phyloP scores from a whole-genome alignment of 495 filamentous ascomycete species.

The Trichoderma parareesei region DNA sequence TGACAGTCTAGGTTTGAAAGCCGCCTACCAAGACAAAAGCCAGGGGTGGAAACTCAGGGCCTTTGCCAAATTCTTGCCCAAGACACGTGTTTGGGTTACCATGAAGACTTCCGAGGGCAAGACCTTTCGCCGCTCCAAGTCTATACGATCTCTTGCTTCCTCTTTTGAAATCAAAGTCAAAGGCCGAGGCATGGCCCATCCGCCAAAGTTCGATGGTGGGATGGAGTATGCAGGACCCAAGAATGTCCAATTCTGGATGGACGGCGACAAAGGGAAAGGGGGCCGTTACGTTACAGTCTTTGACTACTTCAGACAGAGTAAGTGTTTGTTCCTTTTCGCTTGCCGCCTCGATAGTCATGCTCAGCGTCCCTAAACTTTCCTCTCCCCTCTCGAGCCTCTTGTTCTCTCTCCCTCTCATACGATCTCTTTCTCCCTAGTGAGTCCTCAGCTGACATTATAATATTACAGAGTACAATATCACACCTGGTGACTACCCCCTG shows the following conservation, averaged over 20 bases:
- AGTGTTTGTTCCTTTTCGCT: neutral
- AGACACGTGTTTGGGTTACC: constrained; percentile 32
- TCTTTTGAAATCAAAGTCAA: constrained; percentile 13
- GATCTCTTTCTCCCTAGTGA: neutral
- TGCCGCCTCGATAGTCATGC: neutral
- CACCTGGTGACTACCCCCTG: constrained; percentile 37
- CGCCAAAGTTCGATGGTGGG: neutral
- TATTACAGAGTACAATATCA: constrained; percentile 19
- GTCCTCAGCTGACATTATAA: constrained; percentile 4
- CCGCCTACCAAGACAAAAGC: neutral
- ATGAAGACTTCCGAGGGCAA: constrained; percentile 32
- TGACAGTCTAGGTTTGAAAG: neutral
- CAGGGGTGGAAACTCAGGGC: constrained; percentile 13
- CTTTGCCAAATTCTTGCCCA: constrained; percentile 35
- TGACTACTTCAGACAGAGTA: constrained; percentile 28
- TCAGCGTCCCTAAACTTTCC: no score
- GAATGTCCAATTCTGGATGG: constrained; percentile 19
- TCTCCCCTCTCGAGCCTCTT: no score
- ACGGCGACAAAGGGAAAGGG: neutral
- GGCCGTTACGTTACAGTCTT: constrained; percentile 21
- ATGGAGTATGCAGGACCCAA: constrained; percentile 15
- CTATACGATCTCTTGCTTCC: constrained; percentile 38
- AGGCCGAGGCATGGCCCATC: constrained; percentile 6
- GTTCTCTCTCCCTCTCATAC: neutral
- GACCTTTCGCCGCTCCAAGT: constrained; percentile 30